Percentiles rank a stretch among this genome's conserved stretches.
phyloP scores from a whole-genome alignment of 2,329 filamentous ascomycete genomes.

The Colletotrichum sp. region DNA sequence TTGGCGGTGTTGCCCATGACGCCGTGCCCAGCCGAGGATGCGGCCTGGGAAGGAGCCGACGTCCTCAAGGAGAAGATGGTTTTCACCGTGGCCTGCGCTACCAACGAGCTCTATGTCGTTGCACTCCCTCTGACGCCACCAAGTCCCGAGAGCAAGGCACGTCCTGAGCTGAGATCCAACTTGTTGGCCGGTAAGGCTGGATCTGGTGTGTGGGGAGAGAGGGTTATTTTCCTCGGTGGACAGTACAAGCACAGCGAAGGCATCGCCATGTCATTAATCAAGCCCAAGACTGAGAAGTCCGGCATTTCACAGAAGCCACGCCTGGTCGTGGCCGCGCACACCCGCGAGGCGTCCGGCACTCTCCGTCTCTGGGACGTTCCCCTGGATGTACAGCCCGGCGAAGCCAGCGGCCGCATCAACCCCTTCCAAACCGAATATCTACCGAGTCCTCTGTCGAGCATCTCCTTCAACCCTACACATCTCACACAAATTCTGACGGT shows the following conservation, averaged over 20 bases:
- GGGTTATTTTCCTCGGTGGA: slow-evolving; percentile 57
- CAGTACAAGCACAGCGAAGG: slow-evolving; percentile 59
- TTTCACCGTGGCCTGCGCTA: slow-evolving; percentile 65
- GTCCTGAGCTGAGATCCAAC: slow-evolving; percentile 55
- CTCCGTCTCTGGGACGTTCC: slow-evolving; percentile 65
- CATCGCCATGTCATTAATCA: slow-evolving; percentile 59
- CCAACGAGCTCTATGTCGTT: slow-evolving; percentile 61
- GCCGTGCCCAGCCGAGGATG: slow-evolving; percentile 54
- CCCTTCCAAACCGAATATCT: slow-evolving; percentile 68
- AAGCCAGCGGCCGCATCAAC: slow-evolving; percentile 33
- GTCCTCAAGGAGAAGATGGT: slow-evolving; percentile 63
- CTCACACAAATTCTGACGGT: slow-evolving; percentile 64
- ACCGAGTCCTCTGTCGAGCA: slow-evolving; percentile 55
- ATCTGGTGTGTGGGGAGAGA: slow-evolving; percentile 69
- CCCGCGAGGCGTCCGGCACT: slow-evolving; percentile 62
- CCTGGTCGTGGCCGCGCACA: slow-evolving; percentile 65
- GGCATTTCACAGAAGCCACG: slow-evolving; percentile 31
- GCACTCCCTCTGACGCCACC: slow-evolving; percentile 67
- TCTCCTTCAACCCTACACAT: slow-evolving; percentile 67
- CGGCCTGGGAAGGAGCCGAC: slow-evolving; percentile 49
- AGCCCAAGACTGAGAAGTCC: slow-evolving; percentile 36
- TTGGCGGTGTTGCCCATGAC: slow-evolving; percentile 61
- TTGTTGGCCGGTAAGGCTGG: slow-evolving; percentile 61
- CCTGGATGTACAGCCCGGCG: slow-evolving; percentile 45
- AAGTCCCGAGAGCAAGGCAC: slow-evolving; percentile 62